A percentile compares a stretch with the other conserved stretches of the same genome.
These are phyloP conservation scores for Cenchrus purpureus DNA, from an alignment of 176 grass and related monocot species.

Conservation along the genomic window DNA sequence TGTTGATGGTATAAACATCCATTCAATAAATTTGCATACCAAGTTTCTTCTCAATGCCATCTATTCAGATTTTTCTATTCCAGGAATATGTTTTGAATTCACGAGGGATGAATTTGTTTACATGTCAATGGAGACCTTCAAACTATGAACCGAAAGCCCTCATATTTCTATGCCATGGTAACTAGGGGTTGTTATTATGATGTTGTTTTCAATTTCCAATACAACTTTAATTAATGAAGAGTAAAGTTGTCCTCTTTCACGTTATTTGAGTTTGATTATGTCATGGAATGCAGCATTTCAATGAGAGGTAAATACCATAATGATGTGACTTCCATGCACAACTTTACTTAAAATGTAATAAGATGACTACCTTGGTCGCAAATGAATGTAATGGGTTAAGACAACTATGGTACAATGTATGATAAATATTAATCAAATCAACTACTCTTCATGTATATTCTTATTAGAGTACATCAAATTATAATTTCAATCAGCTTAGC, in stretches of 20 bases:
- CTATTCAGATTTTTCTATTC: background rate
- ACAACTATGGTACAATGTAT: background rate
- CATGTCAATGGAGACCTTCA: slow-evolving; percentile 65
- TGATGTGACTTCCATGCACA: background rate
- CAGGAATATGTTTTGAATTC: slow-evolving; percentile 66
- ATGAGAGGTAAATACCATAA: slow-evolving; percentile 64
- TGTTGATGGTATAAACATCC: background rate
- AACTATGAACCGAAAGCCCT: slow-evolving; percentile 63
- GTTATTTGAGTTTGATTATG: background rate
- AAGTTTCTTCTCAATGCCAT: background rate
- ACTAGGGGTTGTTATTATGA: background rate
- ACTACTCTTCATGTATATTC: background rate
- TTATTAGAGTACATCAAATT: background rate
- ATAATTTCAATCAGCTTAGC: background rate
- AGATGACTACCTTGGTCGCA: background rate
- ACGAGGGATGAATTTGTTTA: slow-evolving; percentile 58
- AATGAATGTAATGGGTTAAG: background rate
- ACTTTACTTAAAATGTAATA: background rate
- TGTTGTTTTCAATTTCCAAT: background rate
- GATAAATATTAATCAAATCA: background rate
- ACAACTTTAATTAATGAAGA: background rate
- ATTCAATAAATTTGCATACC: background rate
- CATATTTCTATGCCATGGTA: slow-evolving; percentile 83
- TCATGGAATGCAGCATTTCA: slow-evolving; percentile 83
- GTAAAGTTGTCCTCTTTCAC: background rate